Evolutionary conservation across 495 filamentous ascomycete genomes (phyloP), one percentile per base, ranked within the genome.

Genomic region (Hypoxylon fuscum): DNA sequence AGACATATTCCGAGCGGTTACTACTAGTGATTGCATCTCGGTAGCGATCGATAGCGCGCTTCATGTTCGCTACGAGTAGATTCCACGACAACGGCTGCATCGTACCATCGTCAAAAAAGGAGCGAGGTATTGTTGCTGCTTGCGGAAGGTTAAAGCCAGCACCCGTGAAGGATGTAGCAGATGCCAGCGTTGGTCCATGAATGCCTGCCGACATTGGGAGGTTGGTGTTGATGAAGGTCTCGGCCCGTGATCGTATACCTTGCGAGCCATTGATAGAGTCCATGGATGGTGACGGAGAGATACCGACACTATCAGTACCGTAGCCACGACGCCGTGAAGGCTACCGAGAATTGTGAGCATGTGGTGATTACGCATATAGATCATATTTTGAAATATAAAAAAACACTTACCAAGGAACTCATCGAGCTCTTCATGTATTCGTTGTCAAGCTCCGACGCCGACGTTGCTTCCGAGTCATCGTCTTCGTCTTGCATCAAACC

Each of bases 231-330:
- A 77, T 77, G 45, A 83, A 80, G 10, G 80, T 74, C 12, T 83
- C 81, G 44, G 40, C 68, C 37, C 81, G 75, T 6, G 70, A 69
- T 62, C 80, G 71, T 3, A 55, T 79, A 40, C 77, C 78, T 31
- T 80, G 82, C 29, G 77, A 87, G 49, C 70, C 79, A 55, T 89
- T 89, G 38, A 96, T 83, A 2, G 93, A 96, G 62, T 95, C 91
- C 86, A 95, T 93, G 7, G 93, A 97, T 1, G 89, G 89, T n/a
- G 92, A 88, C 7, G 93, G 91, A 17, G 93, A 96, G 8, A 96
- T 82, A 0, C 90, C 64, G 11, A 70, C 56, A n/a, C 49, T 90
- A 51, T 92, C 87, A 38, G 86, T 87, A 15, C 79, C 60, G 58
- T 83, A 84, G 7, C 87, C 90, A 15, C 86, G 84, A 48, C 89